These are phyloP conservation scores for Salix suchowensis DNA, from an alignment of 345 rosid genomes.

Conservation along the genomic window DNA sequence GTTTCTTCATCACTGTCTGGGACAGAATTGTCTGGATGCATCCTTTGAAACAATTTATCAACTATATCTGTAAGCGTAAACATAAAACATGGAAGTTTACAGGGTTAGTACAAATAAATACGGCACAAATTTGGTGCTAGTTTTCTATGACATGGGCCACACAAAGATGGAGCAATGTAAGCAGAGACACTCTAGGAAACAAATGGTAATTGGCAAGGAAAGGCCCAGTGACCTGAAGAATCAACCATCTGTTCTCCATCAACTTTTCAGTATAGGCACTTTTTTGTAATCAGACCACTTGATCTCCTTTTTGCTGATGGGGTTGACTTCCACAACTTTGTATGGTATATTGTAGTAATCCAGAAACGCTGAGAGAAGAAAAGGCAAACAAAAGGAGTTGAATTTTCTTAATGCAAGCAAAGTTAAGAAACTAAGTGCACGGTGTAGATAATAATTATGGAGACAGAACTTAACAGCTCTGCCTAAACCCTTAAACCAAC, in stretches of 20 bases:
- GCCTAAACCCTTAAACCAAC: neutral
- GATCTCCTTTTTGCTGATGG: constrained; percentile 81
- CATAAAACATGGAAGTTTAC: constrained; percentile 8
- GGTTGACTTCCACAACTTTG: constrained; percentile 91
- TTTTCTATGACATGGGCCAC: neutral
- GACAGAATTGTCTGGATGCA: constrained; percentile 43
- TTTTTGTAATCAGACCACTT: constrained; percentile 96
- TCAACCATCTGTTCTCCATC: constrained; percentile 87
- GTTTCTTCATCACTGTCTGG: constrained; percentile 58
- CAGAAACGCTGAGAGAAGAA: constrained; percentile 57
- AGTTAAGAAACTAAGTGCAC: neutral
- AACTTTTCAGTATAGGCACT: constrained; percentile 70
- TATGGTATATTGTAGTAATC: constrained; percentile 78
- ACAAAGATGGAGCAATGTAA: neutral
- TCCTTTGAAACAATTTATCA: constrained; percentile 50
- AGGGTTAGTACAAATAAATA: neutral
- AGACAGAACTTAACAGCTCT: neutral
- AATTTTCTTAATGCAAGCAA: neutral
- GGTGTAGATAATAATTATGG: neutral
- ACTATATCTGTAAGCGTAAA: constrained; percentile 51
- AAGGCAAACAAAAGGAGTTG: neutral
- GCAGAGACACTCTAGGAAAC: neutral
- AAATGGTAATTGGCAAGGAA: neutral
- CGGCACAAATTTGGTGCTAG: neutral
- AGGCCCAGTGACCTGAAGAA: constrained; percentile 61